Percentiles rank a stretch among this genome's conserved stretches.
phyloP scores from a whole-genome alignment of 495 filamentous ascomycete species.

The Penicillium chermesinum region DNA sequence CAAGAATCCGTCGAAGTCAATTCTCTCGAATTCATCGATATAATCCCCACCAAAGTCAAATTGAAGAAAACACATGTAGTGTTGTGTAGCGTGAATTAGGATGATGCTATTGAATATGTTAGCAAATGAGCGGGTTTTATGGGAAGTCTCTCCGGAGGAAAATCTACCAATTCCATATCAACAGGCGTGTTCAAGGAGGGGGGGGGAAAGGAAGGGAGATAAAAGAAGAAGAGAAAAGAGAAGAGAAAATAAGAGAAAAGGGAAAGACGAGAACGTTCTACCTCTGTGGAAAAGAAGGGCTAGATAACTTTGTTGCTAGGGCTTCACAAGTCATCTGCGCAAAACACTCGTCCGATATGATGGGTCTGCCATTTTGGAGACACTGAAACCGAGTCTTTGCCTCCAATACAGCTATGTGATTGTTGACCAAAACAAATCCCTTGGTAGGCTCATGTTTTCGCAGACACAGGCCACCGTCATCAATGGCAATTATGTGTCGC shows the following conservation, averaged over 20 bases:
- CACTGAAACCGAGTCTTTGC: constrained; percentile 17
- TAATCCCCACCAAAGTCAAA: constrained; percentile 14
- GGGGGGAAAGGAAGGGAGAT: not conserved
- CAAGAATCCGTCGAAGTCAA: not conserved
- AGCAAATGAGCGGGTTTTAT: constrained; percentile 1
- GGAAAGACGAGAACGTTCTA: not conserved
- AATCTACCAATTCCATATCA: too few relatives aligned
- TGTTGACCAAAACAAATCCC: constrained; percentile 2
- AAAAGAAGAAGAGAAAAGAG: not conserved
- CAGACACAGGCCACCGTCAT: constrained; percentile 14
- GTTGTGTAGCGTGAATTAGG: constrained; percentile 16
- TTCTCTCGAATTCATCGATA: constrained; percentile 7
- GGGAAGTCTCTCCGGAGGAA: not conserved
- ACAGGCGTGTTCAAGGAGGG: not conserved
- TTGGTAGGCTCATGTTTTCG: constrained; percentile 3
- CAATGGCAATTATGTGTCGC: constrained; percentile 13
- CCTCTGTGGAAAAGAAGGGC: not conserved
- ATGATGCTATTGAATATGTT: constrained; percentile 8
- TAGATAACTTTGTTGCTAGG: constrained; percentile 9
- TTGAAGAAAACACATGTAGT: constrained; percentile 20
- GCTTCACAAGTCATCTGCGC: constrained; percentile 17
- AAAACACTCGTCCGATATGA: constrained; percentile 13
- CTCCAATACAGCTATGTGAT: constrained; percentile 14
- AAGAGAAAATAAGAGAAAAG: not conserved
- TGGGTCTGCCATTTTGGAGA: constrained; percentile 11